Evolutionary conservation across 805 yeast genomes (phyloP).

Genomic region (Wickerhamiella azyma): DNA sequence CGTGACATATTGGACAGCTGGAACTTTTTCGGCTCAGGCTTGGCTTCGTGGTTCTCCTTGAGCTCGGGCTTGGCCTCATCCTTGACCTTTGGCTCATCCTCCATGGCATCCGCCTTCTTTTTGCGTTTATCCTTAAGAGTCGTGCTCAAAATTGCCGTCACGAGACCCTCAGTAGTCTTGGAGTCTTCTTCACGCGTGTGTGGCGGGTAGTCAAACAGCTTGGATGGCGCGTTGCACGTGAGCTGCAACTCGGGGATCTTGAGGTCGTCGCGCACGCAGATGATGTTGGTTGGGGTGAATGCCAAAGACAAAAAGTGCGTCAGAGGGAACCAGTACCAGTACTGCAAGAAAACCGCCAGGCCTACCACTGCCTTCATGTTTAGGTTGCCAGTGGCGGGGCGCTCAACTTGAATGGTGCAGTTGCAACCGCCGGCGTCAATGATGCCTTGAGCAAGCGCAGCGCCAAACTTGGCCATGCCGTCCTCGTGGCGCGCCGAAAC

Average conservation of each 20-base stretch:
- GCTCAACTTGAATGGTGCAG: constrained; percentile 84
- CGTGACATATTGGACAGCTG: constrained; percentile 68
- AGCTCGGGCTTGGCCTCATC: constrained; percentile 23
- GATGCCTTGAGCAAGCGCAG: constrained; percentile 92
- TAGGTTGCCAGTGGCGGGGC: constrained; percentile 74
- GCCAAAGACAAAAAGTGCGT: constrained; percentile 86
- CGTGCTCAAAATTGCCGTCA: constrained; percentile 87
- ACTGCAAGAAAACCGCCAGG: constrained; percentile 74
- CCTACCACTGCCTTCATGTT: constrained; percentile 90
- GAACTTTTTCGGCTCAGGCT: constrained; percentile 43
- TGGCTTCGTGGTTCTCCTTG: constrained; percentile 18
- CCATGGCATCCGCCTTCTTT: constrained; percentile 40
- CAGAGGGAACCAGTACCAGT: constrained; percentile 98
- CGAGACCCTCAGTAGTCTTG: constrained; percentile 75
- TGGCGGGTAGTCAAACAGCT: constrained; percentile 79
- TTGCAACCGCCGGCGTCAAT: constrained; percentile 98
- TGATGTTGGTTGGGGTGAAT: constrained; percentile 80
- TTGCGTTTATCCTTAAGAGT: constrained; percentile 90
- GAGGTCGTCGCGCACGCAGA: constrained; percentile 75
- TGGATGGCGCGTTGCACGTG: constrained; percentile 68
- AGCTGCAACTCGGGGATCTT: constrained; percentile 74
- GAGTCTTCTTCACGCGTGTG: constrained; percentile 65
- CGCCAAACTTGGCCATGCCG: constrained; percentile 95
- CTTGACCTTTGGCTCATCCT: constrained; percentile 35
- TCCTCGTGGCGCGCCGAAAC: constrained; percentile 84